phyloP scores from a whole-genome alignment of 495 filamentous ascomycete genomes.

The Tuber calosporum region DNA sequence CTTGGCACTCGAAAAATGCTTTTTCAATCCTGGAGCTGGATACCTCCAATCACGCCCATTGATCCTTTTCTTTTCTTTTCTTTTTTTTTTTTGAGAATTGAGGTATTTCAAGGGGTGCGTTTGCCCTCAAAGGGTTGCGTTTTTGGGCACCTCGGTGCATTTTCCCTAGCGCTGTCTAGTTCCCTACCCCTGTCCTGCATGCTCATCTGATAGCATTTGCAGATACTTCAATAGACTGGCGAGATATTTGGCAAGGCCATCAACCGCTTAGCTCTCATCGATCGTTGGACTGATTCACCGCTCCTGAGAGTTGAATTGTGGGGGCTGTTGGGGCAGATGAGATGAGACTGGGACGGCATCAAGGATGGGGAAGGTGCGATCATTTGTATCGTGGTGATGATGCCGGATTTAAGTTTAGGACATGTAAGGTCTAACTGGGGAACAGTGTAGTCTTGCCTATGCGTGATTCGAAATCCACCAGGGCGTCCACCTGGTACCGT shows the following conservation, averaged over 20 bases:
- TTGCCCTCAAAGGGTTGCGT: background rate
- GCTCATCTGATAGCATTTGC: background rate
- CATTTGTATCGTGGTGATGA: background rate
- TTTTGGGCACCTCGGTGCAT: background rate
- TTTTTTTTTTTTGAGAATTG: too few relatives aligned
- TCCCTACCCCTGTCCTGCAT: background rate
- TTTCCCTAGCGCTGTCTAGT: background rate
- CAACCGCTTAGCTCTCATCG: background rate
- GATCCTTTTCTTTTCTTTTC: too few relatives aligned
- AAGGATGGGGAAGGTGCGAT: background rate
- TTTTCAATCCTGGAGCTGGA: too few relatives aligned
- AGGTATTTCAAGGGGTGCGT: background rate
- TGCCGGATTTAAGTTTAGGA: background rate
- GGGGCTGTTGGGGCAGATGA: background rate
- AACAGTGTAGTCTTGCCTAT: background rate
- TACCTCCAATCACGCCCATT: too few relatives aligned
- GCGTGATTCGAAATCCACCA: background rate
- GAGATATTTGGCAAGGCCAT: background rate
- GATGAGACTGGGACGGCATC: background rate
- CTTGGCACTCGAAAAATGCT: too few relatives aligned
- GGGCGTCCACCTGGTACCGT: background rate
- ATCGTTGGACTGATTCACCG: background rate
- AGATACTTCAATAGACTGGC: background rate
- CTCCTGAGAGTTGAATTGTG: background rate
- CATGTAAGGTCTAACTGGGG: background rate